Percentiles rank a stretch among this genome's conserved stretches.
Conservation (phyloP, 371 early-diverging fungal species). For the Basidiobolus meristosporus region DNA sequence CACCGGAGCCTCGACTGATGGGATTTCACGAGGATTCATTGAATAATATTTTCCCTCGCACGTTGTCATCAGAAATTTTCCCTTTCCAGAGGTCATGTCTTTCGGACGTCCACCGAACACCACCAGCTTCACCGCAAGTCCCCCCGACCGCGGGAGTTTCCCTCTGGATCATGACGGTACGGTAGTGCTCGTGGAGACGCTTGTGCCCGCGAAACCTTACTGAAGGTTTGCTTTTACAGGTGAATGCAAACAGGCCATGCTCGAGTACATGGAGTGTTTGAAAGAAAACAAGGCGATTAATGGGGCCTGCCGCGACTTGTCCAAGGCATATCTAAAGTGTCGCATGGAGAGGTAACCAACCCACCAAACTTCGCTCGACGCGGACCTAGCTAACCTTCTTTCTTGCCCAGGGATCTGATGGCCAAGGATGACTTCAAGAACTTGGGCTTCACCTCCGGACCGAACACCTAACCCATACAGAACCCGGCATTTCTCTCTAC, state of each 20-base stretch:
- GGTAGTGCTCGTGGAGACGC: background rate
- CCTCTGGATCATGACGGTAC: slow-evolving; percentile 58
- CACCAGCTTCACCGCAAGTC: slow-evolving; percentile 28
- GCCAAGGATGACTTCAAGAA: slow-evolving; percentile 40
- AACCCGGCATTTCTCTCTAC: too few relatives aligned
- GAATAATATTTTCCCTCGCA: background rate
- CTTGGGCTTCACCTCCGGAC: slow-evolving; percentile 24
- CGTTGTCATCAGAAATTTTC: background rate
- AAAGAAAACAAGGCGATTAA: slow-evolving; percentile 43
- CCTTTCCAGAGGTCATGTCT: slow-evolving; percentile 16
- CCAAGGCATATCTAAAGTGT: slow-evolving; percentile 52
- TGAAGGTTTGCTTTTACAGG: slow-evolving; percentile 14
- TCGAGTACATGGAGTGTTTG: slow-evolving; percentile 52
- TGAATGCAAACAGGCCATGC: slow-evolving; percentile 48
- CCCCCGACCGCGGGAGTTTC: slow-evolving; percentile 63
- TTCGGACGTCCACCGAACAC: slow-evolving; percentile 38
- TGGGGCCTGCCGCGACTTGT: slow-evolving; percentile 40
- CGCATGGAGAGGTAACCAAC: slow-evolving; percentile 55
- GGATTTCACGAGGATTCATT: background rate
- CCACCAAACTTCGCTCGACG: background rate
- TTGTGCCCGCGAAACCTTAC: background rate
- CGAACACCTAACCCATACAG: too few relatives aligned
- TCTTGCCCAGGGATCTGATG: slow-evolving; percentile 37
- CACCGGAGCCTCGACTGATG: too few relatives aligned
- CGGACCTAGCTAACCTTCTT: background rate